Evolutionary conservation across 1,139 yeast genomes (phyloP), one percentile per base, ranked within the genome.

Genomic region (Geotrichum cucujoidarum): DNA sequence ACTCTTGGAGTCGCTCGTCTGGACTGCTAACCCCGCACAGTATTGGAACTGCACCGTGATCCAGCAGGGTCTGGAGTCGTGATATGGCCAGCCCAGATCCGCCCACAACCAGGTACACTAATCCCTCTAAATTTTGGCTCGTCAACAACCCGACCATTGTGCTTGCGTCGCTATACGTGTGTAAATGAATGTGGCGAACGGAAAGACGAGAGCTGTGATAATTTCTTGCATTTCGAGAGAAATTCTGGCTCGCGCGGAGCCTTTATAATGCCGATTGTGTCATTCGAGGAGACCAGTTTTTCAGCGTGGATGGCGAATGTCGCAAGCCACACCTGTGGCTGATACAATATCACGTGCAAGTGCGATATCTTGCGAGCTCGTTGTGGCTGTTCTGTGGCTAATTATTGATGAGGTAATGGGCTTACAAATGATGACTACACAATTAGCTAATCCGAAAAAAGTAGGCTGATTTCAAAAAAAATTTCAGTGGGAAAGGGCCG

Each of bases 101-200:
- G 42, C 95, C 95, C 7, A 85, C 66, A 2, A 88, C 73, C 36
- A 87, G 65, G 56, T 81, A 86, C 1, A 67, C 66, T 57, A 83
- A 86, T 20, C 70, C 79, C 7, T 61, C 54, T 47, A 83, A 72
- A 50, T 74, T 67, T 46, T 74, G 65, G 1, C 85, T 76, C 2
- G 81, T 70, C 40, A 82, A 63, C 36, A 82, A 61, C 36, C 67
- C 66, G 53, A 45, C 16, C 51, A 49, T 47, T 10, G 36, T 16
- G 13, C 18, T 20, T 5, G 14, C 16, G 7, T 8, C 16, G 14
- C 10, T 20, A 33, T 33, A 3, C 34, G 16, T 18, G 34, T 33
- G 36, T 34, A 45, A 43, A 29, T 13, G 14, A 22, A 29, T n/a
- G n/a, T n/a, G n/a, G n/a, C n/a, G n/a, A n/a, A 13, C n/a, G 16